These are phyloP conservation scores for Medicago arabica DNA, from an alignment of 306 rosid species.

Conservation along the genomic window DNA sequence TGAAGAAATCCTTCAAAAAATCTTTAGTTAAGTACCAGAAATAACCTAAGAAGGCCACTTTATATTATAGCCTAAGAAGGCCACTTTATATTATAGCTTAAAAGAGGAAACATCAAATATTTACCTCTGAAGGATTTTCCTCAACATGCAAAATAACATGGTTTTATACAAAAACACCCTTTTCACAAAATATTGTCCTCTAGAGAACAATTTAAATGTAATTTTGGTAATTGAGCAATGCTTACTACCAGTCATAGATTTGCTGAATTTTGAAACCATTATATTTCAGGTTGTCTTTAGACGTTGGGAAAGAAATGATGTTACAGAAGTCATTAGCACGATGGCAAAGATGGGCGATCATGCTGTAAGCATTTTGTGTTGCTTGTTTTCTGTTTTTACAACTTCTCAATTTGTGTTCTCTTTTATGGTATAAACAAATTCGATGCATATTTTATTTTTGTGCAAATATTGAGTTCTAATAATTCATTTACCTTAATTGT, in stretches of 20 bases:
- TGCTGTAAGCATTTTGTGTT: slow-evolving; percentile 66
- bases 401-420: not conserved
- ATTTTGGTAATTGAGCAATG: slow-evolving; percentile 13
- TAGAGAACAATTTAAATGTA: not conserved
- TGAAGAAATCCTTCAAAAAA: slow-evolving; percentile 1
- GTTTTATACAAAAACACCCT: not conserved
- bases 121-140: slow-evolving; percentile 8
- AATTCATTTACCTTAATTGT: slow-evolving; percentile 27
- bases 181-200: not conserved
- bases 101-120: not conserved
- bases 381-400: slow-evolving; percentile 15
- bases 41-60: slow-evolving; percentile 15
- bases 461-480: slow-evolving; percentile 26
- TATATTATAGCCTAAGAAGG: slow-evolving; percentile 26
- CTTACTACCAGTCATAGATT: slow-evolving; percentile 27
- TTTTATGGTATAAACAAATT: slow-evolving; percentile 26
- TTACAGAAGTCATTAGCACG: slow-evolving; percentile 81
- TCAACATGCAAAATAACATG: not conserved
- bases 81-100: slow-evolving; percentile 33
- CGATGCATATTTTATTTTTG: not conserved
- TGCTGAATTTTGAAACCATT: slow-evolving; percentile 43
- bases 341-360: slow-evolving; percentile 94
- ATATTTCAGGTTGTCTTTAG: slow-evolving; percentile 78
- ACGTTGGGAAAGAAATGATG: slow-evolving; percentile 92
- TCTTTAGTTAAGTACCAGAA: slow-evolving; percentile 11